A percentile compares a stretch with the other conserved stretches of the same genome.
phyloP scores from a whole-genome alignment of 2,329 filamentous ascomycete species.

The Pyrenochaeta sp. region DNA sequence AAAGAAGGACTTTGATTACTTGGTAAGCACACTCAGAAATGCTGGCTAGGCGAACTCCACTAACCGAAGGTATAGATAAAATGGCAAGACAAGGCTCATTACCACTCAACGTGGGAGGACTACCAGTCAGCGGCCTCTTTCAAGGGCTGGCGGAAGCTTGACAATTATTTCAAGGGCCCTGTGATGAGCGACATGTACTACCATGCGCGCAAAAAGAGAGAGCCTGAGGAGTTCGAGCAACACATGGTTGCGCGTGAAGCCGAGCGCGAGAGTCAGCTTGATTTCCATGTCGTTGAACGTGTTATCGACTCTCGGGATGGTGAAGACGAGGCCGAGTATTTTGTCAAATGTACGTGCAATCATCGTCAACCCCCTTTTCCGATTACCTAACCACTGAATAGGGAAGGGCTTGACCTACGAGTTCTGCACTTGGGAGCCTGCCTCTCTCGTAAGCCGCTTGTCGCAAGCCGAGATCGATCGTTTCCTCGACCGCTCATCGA shows the following conservation, averaged over 20 bases:
- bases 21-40: slow-evolving; percentile 53
- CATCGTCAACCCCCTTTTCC: slow-evolving; percentile 8
- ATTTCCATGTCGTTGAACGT: slow-evolving; percentile 91
- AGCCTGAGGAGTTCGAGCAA: slow-evolving; percentile 86
- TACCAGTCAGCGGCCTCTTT: slow-evolving; percentile 77
- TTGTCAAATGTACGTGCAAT: slow-evolving; percentile 77
- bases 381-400: slow-evolving; percentile 37
- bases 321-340: slow-evolving; percentile 85
- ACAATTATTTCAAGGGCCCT: slow-evolving; percentile 91
- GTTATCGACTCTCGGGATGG: slow-evolving; percentile 85
- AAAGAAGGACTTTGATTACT: slow-evolving; percentile 86
- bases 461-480: slow-evolving; percentile 92
- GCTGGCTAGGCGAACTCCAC: neutral
- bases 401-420: slow-evolving; percentile 92
- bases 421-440: slow-evolving; percentile 91
- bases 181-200: slow-evolving; percentile 83
- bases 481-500: slow-evolving; percentile 83
- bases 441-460: slow-evolving; percentile 75
- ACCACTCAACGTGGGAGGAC: slow-evolving; percentile 95
- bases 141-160: slow-evolving; percentile 85
- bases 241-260: slow-evolving; percentile 95
- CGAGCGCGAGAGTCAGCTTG: slow-evolving; percentile 84
- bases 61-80: slow-evolving; percentile 71
- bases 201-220: slow-evolving; percentile 61
- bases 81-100: slow-evolving; percentile 95